These are phyloP conservation scores for Chlamydomonas sp. DNA, from an alignment of 139 green algal species.

Conservation along the genomic window DNA sequence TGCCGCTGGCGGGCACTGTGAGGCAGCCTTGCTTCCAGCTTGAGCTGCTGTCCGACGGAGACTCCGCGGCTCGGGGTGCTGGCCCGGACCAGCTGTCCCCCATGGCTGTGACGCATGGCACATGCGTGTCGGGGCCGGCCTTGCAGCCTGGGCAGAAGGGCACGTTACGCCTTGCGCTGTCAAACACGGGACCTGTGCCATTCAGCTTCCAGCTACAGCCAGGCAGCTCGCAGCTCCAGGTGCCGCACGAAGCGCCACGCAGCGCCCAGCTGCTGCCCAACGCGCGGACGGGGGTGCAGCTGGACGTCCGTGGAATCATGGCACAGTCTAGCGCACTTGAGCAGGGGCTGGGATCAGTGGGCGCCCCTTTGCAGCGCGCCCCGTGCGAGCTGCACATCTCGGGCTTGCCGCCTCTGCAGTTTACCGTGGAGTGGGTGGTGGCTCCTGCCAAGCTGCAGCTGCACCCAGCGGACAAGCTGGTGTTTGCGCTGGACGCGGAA, in stretches of 20 bases:
- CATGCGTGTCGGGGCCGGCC: neutral
- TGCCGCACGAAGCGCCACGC: neutral
- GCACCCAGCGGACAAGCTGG: neutral
- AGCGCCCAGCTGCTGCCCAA: neutral
- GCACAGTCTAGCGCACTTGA: too few species aligned
- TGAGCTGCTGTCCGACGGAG: neutral
- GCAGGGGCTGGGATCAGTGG: too few species aligned
- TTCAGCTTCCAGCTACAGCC: conserved; percentile 10
- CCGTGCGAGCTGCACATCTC: neutral
- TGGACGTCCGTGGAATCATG: neutral
- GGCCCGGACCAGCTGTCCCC: too few species aligned
- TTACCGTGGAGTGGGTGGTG: neutral
- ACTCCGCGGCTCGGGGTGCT: too few species aligned
- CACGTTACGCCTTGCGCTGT: conserved; percentile 3
- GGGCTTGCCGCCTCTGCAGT: neutral
- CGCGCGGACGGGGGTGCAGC: neutral
- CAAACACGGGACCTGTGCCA: conserved; percentile 8
- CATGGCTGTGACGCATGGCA: neutral
- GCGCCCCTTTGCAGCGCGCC: neutral
- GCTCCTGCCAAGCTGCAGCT: neutral
- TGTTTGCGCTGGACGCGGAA: neutral
- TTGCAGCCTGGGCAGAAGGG: conserved; percentile 32
- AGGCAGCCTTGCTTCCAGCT: neutral
- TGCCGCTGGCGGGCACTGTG: conserved; percentile 4
- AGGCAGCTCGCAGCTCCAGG: conserved; percentile 9